Conservation (phyloP, 129 eudicot species). For the Lonicera japonica region DNA sequence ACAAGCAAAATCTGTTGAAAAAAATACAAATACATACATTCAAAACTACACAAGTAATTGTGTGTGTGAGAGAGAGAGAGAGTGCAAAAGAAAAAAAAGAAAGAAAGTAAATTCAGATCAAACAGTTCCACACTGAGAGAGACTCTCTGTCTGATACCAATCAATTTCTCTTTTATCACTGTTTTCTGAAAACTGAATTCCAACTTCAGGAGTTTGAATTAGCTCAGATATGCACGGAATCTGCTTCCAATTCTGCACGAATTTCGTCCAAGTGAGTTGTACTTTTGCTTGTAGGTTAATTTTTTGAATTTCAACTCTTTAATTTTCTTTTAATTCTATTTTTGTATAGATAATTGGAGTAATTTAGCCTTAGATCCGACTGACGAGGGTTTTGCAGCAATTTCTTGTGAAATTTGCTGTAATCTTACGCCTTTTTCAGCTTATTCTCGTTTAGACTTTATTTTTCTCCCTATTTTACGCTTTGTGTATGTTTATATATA, state of each 20-base stretch:
- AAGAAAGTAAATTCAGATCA: conserved; percentile 11
- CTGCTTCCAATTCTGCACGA: not conserved
- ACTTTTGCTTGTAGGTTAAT: not conserved
- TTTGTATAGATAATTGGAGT: not conserved
- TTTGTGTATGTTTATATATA: no score
- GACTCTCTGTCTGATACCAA: not conserved
- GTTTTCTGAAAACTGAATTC: not conserved
- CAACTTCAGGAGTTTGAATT: not conserved
- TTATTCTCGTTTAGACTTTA: no score
- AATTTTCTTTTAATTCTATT: not conserved
- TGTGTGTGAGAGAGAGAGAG: not conserved
- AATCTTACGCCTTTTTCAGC: no score
- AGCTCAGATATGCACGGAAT: not conserved
- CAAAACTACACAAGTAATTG: no score
- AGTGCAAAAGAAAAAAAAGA: not conserved
- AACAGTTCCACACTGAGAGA: not conserved
- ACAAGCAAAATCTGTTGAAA: not conserved
- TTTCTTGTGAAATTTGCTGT: not conserved
- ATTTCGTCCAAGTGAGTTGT: not conserved
- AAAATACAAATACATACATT: not conserved
- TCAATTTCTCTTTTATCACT: not conserved
- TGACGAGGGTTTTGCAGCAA: not conserved
- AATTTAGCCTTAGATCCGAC: conserved; percentile 7
- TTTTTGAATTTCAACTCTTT: no score
- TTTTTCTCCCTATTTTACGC: no score